Evolutionary conservation across 2,329 filamentous ascomycete species (phyloP), one percentile per base, ranked within the genome.

Genomic region (Volutella citrinella): DNA sequence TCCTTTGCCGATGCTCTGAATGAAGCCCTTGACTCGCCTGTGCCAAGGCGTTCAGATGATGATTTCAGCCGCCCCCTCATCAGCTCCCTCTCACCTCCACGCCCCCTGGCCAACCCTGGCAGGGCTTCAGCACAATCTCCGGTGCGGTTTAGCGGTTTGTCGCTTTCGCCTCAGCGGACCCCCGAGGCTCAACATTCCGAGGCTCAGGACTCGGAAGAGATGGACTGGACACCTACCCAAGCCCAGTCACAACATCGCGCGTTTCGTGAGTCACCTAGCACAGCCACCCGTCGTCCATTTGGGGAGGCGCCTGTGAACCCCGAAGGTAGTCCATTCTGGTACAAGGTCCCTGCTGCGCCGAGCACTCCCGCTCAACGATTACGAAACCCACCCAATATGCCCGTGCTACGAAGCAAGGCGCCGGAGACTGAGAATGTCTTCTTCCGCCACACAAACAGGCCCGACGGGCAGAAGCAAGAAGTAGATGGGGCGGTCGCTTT

Each of bases 181-280:
- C 43, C 45, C 21, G 41, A 53, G 15, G 32, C 52, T 2, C 60
- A 65, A 8, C 64, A 72, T 36, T 65, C 64, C 2, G 76, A 83
- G 23, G 73, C n/a, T n/a, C 60, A 65, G 8, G 64, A 72, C 36
- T 65, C 64, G 2, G 76, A 83, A 23, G 73, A 74, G 35, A 89
- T 90, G 85, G 85, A 89, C 51, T 87, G 84, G 79, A 76, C 80
- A 4, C 81, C 82, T 1, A 78, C 78, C n/a, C 64, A 66, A 30
- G n/a, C 38, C 2, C 46, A 48, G 7, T 45, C 49, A 5, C 51
- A 40, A 3, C 63, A 79, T 40, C 72, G 74, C 33, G 75, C 74
- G 8, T 80, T 80, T 52, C 70, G 66, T 39, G 60, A 69, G 27
- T 57, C 67, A 21, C 47, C 64, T 12, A 56, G 64, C 25, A 59